Evolutionary conservation across 2,329 filamentous ascomycete genomes (phyloP).

Genomic region (Arthrobotrys iridis): DNA sequence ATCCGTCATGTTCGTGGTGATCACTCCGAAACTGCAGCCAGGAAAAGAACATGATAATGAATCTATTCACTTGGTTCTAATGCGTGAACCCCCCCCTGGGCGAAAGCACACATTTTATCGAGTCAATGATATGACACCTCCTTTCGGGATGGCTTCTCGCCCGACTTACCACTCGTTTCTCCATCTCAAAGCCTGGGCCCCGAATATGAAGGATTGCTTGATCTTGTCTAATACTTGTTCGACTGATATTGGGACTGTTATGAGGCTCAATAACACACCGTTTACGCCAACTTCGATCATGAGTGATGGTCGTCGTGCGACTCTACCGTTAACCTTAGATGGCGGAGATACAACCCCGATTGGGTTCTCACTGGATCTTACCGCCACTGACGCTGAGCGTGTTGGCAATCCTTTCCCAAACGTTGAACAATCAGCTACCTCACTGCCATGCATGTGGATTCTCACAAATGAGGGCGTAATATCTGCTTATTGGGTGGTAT

Average conservation of each 20-base stretch:
- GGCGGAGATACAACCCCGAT: constrained; percentile 79
- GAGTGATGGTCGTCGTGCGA: constrained; percentile 78
- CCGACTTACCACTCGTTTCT: constrained; percentile 81
- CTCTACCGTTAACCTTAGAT: constrained; percentile 74
- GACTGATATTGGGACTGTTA: constrained; percentile 80
- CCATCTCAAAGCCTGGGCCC: constrained; percentile 81
- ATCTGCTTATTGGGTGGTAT: constrained; percentile 89
- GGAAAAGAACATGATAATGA: constrained; percentile 54
- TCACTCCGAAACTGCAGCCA: constrained; percentile 71
- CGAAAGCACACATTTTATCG: constrained; percentile 76
- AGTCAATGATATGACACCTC: constrained; percentile 76
- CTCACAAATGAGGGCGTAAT: constrained; percentile 90
- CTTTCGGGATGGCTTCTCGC: constrained; percentile 72
- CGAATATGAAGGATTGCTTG: constrained; percentile 80
- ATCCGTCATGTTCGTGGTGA: constrained; percentile 80
- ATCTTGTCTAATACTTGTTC: constrained; percentile 83
- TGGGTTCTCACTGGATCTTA: constrained; percentile 84
- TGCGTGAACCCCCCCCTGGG: constrained; percentile 66
- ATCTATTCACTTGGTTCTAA: constrained; percentile 82
- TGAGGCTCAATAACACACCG: constrained; percentile 66
- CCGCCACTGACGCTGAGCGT: constrained; percentile 70
- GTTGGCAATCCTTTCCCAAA: constrained; percentile 62
- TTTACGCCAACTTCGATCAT: constrained; percentile 78
- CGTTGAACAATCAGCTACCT: constrained; percentile 79
- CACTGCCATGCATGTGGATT: constrained; percentile 83